Conservation (phyloP, 1,284 basidiomycete species). For the Cryptococcus sp. region DNA sequence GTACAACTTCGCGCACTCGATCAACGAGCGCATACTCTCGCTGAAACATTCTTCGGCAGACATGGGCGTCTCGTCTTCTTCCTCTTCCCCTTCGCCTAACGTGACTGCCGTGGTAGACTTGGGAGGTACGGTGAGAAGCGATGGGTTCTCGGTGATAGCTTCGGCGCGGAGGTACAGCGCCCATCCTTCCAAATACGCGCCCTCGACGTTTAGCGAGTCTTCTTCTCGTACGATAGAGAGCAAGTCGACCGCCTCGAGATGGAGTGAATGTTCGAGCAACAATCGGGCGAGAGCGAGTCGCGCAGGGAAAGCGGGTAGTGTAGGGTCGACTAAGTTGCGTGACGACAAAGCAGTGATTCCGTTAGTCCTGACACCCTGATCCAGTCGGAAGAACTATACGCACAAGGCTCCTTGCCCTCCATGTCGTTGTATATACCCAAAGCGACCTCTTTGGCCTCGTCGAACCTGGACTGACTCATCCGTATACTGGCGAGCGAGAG, state of each 20-base stretch:
- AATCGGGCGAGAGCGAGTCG: constrained; percentile 77
- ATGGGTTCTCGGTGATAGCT: constrained; percentile 35
- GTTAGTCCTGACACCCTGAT: no score
- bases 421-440: constrained; percentile 71
- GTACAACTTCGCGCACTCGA: constrained; percentile 77
- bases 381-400: constrained; percentile 16
- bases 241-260: constrained; percentile 70
- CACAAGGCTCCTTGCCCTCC: constrained; percentile 73
- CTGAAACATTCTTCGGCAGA: constrained; percentile 76
- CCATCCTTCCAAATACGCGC: constrained; percentile 95
- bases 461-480: constrained; percentile 79
- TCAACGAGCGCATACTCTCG: constrained; percentile 77
- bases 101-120: constrained; percentile 36
- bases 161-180: constrained; percentile 71
- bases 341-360: no score
- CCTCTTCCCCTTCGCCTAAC: constrained; percentile 55
- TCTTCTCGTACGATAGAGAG: constrained; percentile 76
- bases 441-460: constrained; percentile 73
- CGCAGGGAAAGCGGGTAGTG: constrained; percentile 71
- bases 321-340: constrained; percentile 62
- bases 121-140: constrained; percentile 8
- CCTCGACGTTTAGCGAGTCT: constrained; percentile 86
- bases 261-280: constrained; percentile 76
- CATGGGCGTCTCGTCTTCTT: constrained; percentile 57
- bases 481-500: constrained; percentile 83